These are phyloP conservation scores for Cercophora samala DNA, from an alignment of 495 filamentous ascomycete genomes.

Conservation along the genomic window DNA sequence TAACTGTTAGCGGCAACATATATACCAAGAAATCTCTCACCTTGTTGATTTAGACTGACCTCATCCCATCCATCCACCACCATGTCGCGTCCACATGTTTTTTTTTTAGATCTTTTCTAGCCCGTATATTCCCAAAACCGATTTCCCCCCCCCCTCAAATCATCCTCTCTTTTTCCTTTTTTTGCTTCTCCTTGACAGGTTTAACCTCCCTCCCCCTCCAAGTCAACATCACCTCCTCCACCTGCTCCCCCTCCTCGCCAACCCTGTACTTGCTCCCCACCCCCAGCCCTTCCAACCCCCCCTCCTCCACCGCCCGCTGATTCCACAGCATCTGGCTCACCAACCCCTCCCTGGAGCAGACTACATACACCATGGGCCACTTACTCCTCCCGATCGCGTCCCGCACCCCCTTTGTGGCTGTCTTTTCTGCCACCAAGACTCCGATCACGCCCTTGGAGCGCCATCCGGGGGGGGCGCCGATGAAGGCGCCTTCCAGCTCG, in stretches of 20 bases:
- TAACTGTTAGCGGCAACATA: too few relatives aligned
- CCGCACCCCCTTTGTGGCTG: constrained; percentile 54
- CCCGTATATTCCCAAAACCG: too few relatives aligned
- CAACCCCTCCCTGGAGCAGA: constrained; percentile 46
- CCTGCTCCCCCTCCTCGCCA: constrained; percentile 22
- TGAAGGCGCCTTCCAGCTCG: constrained; percentile 81
- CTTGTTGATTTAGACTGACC: too few relatives aligned
- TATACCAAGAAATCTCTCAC: too few relatives aligned
- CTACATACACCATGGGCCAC: constrained; percentile 61
- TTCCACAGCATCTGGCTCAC: constrained; percentile 72
- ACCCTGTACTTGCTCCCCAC: constrained; percentile 54
- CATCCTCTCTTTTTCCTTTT: not conserved
- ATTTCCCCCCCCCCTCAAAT: not conserved
- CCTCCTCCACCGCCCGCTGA: constrained; percentile 56
- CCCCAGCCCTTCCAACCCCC: constrained; percentile 58
- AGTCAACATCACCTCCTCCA: constrained; percentile 46
- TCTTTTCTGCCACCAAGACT: constrained; percentile 52
- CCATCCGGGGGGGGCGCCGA: constrained; percentile 66
- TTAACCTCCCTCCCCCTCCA: constrained; percentile 54
- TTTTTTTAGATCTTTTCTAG: too few relatives aligned
- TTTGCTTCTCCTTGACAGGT: constrained; percentile 4
- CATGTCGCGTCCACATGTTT: too few relatives aligned
- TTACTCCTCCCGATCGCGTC: constrained; percentile 64
- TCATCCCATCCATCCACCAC: too few relatives aligned
- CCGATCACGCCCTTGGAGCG: constrained; percentile 57